phyloP scores from a whole-genome alignment of 2,329 filamentous ascomycete species.

The Botrytis squamosa region DNA sequence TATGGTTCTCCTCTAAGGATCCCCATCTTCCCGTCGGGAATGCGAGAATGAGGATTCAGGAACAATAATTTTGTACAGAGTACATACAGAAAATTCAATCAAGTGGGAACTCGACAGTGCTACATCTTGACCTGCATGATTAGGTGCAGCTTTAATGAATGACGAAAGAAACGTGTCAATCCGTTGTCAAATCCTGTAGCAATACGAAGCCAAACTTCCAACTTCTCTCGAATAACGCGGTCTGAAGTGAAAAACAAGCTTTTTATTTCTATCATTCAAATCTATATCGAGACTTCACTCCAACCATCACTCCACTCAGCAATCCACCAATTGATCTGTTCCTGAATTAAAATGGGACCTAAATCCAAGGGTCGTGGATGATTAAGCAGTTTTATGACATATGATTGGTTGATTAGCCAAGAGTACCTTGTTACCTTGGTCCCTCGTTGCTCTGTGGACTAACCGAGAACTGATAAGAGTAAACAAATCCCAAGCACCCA shows the following conservation, averaged over 20 bases:
- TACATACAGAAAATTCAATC: background rate
- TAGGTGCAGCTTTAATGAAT: background rate
- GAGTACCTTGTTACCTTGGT: background rate
- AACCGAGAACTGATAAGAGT: constrained; percentile 6
- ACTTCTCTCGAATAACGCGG: background rate
- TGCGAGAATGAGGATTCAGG: background rate
- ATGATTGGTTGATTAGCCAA: background rate
- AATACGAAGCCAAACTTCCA: background rate
- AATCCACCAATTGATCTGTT: constrained; percentile 9
- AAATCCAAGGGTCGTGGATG: background rate
- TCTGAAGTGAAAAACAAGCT: background rate
- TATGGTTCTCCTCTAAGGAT: background rate
- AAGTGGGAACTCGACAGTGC: constrained; percentile 1
- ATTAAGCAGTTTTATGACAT: background rate
- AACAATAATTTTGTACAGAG: constrained; percentile 5
- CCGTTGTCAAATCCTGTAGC: background rate
- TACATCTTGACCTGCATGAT: constrained; percentile 17
- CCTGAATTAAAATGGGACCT: background rate
- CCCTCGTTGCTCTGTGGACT: constrained; percentile 4
- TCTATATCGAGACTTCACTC: constrained; percentile 14
- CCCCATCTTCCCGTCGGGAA: background rate
- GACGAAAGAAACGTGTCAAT: constrained; percentile 13
- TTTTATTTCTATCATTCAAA: background rate
- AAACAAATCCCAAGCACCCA: constrained; percentile 12
- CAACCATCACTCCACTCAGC: background rate